Base-by-base conservation (phyloP, 768 basidiomycete genomes). In the Serpula lacrymans region DNA sequence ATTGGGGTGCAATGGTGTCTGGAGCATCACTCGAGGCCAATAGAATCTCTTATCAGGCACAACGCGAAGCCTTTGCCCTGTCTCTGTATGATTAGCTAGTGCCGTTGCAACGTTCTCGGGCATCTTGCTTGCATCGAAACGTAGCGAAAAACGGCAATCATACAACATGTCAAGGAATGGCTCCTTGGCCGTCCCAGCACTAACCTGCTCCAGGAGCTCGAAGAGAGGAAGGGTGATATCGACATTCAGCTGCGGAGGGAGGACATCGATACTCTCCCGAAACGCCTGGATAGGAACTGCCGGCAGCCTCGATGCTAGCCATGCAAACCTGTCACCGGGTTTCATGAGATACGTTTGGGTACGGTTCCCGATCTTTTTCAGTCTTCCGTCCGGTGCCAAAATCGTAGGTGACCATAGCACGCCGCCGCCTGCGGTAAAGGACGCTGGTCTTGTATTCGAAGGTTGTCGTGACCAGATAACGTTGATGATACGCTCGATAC, bases 291-390 rank as follows among this genome's bases (percentile, higher is more conserved):
- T 62, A 41, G 50, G 46, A 23, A 68, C 53, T 3, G 75, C 75
- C 2, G 82, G 82, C 29, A 68, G 65, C 32, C 88, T 74, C 17
- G 72, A 68, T 12, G 75, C 82, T 4, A 88, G 53, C 87, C 88
- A 89, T 10, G 68, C 77, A 17, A 71, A 41, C 11, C 49, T 52
- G 23, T 62, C 58, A 51, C 34, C 8, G 30, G 41, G 30, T 45
- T 26, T 8, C 45, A 42, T 27, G 45, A 52, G 6, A 35, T 13
- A 20, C 39, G 16, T 34, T 35, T 46, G 49, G 42, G 68, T 48
- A n/a, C 28, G 27, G 29, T 48, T 37, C 50, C 55, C 25, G 48
- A 37, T 24, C 38, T 36, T 26, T 41, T 42, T 28, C 24, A 63
- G 51, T 13, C 46, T 20, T 21, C 42, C 55, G 1, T 49, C 47